A percentile compares a stretch with the other conserved stretches of the same genome.
phyloP scores from a whole-genome alignment of 2,329 filamentous ascomycete species.

The Stemphylium lycopersici region DNA sequence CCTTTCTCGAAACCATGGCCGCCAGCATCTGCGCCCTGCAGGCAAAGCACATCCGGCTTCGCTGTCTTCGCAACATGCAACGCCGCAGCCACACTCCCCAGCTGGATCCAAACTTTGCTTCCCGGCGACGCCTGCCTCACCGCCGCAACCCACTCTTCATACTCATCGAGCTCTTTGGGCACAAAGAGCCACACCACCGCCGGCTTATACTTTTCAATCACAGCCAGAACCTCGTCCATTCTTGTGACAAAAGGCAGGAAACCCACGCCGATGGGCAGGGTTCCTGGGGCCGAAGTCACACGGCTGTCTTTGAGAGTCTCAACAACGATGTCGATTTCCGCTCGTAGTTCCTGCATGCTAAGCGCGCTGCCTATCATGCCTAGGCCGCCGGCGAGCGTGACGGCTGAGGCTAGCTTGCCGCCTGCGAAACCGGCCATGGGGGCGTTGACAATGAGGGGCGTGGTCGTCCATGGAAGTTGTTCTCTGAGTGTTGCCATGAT shows the following conservation, averaged over 20 bases:
- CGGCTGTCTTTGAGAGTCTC: constrained; percentile 20
- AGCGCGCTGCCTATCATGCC: constrained; percentile 52
- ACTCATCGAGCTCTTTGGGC: constrained; percentile 53
- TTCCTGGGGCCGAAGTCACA: constrained; percentile 15
- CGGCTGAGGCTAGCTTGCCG: constrained; percentile 63
- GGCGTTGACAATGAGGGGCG: constrained; percentile 65
- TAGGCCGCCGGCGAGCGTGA: constrained; percentile 60
- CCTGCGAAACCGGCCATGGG: constrained; percentile 71
- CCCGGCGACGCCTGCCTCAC: constrained; percentile 41
- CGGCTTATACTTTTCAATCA: constrained; percentile 61
- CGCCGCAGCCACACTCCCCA: constrained; percentile 65
- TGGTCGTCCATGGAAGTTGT: constrained; percentile 59
- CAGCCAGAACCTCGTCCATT: constrained; percentile 55
- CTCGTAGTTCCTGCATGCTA: constrained; percentile 39
- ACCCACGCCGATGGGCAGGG: constrained; percentile 63
- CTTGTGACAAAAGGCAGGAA: constrained; percentile 61
- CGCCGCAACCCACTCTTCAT: constrained; percentile 43
- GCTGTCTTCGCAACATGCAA: constrained; percentile 57
- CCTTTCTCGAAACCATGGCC: constrained; percentile 66
- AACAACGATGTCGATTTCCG: constrained; percentile 37
- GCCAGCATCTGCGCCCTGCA: constrained; percentile 69
- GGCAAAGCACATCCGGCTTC: constrained; percentile 63
- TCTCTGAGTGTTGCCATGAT: constrained; percentile 22
- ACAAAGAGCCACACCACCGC: constrained; percentile 72
- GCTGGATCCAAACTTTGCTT: constrained; percentile 64